phyloP scores from a whole-genome alignment of 106 monocot species.

The Allium cepa region DNA sequence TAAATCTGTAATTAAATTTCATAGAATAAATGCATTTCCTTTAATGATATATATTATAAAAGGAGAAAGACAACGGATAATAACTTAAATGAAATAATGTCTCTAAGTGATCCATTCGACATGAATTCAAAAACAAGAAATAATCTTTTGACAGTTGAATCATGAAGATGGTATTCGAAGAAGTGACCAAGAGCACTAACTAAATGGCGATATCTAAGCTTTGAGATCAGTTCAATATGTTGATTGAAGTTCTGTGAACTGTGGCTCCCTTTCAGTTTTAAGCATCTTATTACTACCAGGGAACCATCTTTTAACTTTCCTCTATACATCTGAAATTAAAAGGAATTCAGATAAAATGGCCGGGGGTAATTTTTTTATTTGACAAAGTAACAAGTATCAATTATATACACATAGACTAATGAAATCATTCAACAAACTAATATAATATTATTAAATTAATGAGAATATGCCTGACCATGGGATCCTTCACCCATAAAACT shows the following conservation, averaged over 20 bases:
- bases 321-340: constrained; percentile 60
- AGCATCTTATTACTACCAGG: constrained; percentile 66
- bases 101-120: constrained; percentile 77
- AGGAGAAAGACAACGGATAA: not conserved
- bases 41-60: not conserved
- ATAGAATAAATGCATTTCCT: not conserved
- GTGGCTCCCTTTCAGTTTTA: constrained; percentile 66
- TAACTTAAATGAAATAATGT: constrained; percentile 57
- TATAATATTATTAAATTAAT: not conserved
- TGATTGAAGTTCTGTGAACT: constrained; percentile 49
- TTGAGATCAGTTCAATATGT: constrained; percentile 79
- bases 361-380: no score
- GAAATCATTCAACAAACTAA: not conserved
- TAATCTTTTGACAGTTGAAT: constrained; percentile 65
- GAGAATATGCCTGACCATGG: constrained; percentile 62
- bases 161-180: constrained; percentile 80
- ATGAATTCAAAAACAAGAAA: constrained; percentile 83
- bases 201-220: constrained; percentile 91
- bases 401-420: no score
- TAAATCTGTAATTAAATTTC: no score
- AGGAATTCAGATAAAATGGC: not conserved
- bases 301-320: constrained; percentile 73
- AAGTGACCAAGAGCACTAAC: constrained; percentile 92
- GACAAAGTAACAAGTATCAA: no score
- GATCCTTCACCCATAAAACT: constrained; percentile 77